phyloP scores from a whole-genome alignment of 805 yeast species.

The Lipomyces sp. region DNA sequence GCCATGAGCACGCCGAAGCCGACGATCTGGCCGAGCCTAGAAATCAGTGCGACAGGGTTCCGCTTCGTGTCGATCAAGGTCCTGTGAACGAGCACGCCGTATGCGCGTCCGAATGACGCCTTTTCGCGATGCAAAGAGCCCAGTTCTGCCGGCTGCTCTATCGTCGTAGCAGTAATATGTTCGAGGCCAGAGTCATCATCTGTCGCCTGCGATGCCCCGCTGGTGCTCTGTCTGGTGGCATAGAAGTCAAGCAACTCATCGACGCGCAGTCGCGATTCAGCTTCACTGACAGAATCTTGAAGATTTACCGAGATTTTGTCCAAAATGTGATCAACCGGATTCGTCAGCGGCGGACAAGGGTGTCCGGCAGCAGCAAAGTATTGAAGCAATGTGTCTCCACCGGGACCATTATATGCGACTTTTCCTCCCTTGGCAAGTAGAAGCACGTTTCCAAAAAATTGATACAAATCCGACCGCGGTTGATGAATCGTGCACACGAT shows the following conservation, averaged over 20 bases:
- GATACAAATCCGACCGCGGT: constrained; percentile 66
- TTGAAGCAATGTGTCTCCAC: constrained; percentile 51
- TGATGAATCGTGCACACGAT: constrained; percentile 79
- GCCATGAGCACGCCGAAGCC: constrained; percentile 65
- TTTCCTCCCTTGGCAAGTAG: constrained; percentile 70
- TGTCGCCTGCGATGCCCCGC: neutral
- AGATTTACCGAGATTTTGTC: constrained; percentile 63
- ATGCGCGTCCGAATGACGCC: constrained; percentile 39
- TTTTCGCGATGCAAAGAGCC: constrained; percentile 37
- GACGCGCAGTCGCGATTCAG: constrained; percentile 43
- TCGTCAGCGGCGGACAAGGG: constrained; percentile 57
- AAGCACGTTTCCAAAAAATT: constrained; percentile 65
- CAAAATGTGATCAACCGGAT: constrained; percentile 70
- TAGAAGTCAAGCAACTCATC: constrained; percentile 36
- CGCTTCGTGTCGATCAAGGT: constrained; percentile 46
- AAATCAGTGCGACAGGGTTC: constrained; percentile 56
- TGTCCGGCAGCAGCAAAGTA: constrained; percentile 53
- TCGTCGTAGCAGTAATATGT: no score
- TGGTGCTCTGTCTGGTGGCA: neutral
- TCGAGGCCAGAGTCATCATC: neutral
- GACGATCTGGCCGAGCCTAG: constrained; percentile 62
- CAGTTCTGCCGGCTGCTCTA: constrained; percentile 29
- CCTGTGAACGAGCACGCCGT: constrained; percentile 40
- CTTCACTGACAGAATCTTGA: constrained; percentile 46
- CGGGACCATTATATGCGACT: constrained; percentile 49